Conservation (phyloP, 768 basidiomycete genomes). For the Postia placenta region DNA sequence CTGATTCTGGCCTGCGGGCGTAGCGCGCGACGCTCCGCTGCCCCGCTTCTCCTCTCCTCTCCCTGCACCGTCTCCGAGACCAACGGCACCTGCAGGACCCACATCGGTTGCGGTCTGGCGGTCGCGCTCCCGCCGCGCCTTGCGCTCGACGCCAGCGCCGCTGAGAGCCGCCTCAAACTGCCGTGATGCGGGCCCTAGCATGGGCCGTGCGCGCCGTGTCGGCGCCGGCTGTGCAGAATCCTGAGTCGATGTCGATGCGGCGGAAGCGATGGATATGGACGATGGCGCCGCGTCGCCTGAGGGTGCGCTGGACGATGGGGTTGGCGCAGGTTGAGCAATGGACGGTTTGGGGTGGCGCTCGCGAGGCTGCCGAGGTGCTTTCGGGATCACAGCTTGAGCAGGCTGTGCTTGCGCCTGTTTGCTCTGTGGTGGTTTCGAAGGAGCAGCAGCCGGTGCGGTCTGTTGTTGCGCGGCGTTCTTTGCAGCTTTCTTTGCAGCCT, state of each 20-base stretch:
- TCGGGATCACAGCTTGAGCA: constrained; percentile 1
- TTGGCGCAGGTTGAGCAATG: constrained; percentile 8
- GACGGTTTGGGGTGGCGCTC: constrained; percentile 14
- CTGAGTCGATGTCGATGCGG: constrained; percentile 9
- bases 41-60: constrained; percentile 10
- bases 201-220: constrained; percentile 44
- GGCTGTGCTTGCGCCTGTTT: constrained; percentile 3
- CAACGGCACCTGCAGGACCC: neutral
- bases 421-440: neutral
- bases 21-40: neutral
- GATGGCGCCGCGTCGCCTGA: constrained; percentile 13
- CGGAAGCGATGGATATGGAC: constrained; percentile 6
- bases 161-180: constrained; percentile 71
- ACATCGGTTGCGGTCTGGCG: constrained; percentile 18
- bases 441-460: constrained; percentile 5
- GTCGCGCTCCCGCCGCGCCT: constrained; percentile 31
- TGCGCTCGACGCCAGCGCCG: constrained; percentile 44
- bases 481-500: constrained; percentile 30
- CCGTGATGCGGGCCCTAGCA: constrained; percentile 56
- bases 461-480: constrained; percentile 16
- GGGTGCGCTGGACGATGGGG: constrained; percentile 16
- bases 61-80: neutral
- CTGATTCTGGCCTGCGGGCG: neutral
- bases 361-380: constrained; percentile 11
- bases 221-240: too few species aligned